Conservation (phyloP, 345 rosid genomes). For the Pseudoturritis turrita region DNA sequence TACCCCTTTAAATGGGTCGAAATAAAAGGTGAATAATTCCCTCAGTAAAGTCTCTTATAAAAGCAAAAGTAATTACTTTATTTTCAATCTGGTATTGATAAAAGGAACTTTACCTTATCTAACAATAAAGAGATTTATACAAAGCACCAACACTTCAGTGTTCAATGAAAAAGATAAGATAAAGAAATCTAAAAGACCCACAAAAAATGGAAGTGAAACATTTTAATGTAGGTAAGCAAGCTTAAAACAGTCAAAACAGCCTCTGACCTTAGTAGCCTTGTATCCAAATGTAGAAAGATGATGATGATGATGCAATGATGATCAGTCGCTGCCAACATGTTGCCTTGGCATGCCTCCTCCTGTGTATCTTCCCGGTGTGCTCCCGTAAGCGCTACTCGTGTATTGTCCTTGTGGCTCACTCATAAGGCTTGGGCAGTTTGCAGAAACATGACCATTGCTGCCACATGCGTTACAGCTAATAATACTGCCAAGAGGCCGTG, state of each 20-base stretch:
- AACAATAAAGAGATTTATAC: not conserved
- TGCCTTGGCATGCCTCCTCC: constrained; percentile 43
- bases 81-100: not conserved
- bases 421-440: constrained; percentile 71
- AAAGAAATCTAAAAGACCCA: not conserved
- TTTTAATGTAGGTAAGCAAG: not conserved
- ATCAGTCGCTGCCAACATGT: constrained; percentile 48
- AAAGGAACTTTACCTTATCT: not conserved
- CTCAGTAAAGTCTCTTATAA: not conserved
- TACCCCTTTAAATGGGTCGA: not conserved
- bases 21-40: constrained; percentile 21
- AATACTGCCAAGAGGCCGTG: constrained; percentile 1
- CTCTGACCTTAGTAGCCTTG: not conserved
- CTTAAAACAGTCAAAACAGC: constrained; percentile 1
- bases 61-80: not conserved
- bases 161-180: not conserved
- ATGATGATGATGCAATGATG: not conserved
- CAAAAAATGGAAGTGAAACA: not conserved
- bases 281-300: not conserved
- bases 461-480: constrained; percentile 58
- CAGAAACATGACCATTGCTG: constrained; percentile 50
- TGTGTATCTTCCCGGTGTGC: constrained; percentile 36
- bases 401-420: constrained; percentile 46
- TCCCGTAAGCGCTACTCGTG: too few relatives aligned
- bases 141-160: not conserved